Percentiles rank a stretch among this genome's conserved stretches.
Evolutionary conservation across 2,329 filamentous ascomycete species (phyloP).

Genomic region (Metarhizium robertsii): DNA sequence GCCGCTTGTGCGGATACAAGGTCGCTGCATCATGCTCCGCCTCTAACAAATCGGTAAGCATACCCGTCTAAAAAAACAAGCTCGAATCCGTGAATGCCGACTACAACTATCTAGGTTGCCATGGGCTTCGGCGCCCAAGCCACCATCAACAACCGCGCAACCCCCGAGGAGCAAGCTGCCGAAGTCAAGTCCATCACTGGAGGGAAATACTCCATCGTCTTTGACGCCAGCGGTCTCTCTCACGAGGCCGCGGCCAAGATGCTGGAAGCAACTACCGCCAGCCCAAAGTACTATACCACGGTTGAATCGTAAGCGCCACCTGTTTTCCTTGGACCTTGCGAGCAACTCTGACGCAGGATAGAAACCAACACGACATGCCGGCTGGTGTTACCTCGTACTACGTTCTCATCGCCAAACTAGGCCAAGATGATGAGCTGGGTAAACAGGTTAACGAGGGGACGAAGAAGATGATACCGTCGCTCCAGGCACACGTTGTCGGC

Average conservation of each 20-base stretch:
- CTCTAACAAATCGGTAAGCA: no score
- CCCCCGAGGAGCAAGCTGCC: no score
- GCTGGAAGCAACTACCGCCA: slow-evolving; percentile 15
- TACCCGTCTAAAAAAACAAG: no score
- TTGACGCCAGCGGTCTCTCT: slow-evolving; percentile 22
- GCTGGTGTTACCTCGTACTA: slow-evolving; percentile 15
- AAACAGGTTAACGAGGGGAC: slow-evolving; percentile 11
- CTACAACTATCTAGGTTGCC: no score
- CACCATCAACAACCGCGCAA: slow-evolving; percentile 20
- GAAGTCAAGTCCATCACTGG: slow-evolving; percentile 14
- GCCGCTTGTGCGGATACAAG: no score
- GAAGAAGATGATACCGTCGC: slow-evolving; percentile 9
- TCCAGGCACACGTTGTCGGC: slow-evolving; percentile 14
- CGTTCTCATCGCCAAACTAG: slow-evolving; percentile 16
- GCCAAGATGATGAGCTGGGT: slow-evolving; percentile 9
- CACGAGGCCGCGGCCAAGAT: slow-evolving; percentile 20
- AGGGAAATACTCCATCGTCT: slow-evolving; percentile 22
- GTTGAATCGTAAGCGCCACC: slow-evolving; percentile 21
- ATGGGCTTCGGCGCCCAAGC: slow-evolving; percentile 19
- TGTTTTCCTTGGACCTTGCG: not conserved
- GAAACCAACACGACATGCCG: slow-evolving; percentile 14
- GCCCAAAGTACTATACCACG: slow-evolving; percentile 19
- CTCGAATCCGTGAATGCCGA: no score
- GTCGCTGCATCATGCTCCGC: no score
- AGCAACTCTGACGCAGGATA: not conserved